Evolutionary conservation across 2,329 filamentous ascomycete genomes (phyloP).

Genomic region (Arachnopeziza araneosa): DNA sequence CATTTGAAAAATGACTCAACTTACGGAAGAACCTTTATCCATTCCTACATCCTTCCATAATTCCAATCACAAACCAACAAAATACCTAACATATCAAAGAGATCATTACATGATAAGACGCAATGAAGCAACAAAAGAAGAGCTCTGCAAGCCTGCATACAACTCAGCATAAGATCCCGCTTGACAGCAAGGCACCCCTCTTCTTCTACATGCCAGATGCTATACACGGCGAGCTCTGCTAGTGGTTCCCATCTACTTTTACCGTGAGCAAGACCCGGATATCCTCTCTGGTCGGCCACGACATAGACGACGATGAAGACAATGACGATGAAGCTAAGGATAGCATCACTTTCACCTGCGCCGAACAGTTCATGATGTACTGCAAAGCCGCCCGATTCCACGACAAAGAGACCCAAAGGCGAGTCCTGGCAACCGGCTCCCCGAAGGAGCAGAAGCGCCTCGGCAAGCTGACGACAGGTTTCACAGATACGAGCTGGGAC

Average conservation of each 20-base stretch:
- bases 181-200: slow-evolving; percentile 1
- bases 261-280: slow-evolving; percentile 13
- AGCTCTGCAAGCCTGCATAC: background rate
- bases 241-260: slow-evolving; percentile 32
- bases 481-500: slow-evolving; percentile 26
- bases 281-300: background rate
- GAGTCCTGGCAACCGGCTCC: slow-evolving; percentile 23
- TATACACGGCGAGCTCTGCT: slow-evolving; percentile 32
- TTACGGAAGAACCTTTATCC: background rate
- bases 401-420: slow-evolving; percentile 24
- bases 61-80: slow-evolving; percentile 2
- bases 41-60: background rate
- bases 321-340: slow-evolving; percentile 11
- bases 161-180: background rate
- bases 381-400: slow-evolving; percentile 35
- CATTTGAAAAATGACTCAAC: slow-evolving; percentile 4
- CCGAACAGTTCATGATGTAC: slow-evolving; percentile 40
- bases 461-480: slow-evolving; percentile 26
- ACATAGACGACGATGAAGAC: slow-evolving; percentile 13
- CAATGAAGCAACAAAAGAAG: slow-evolving; percentile 5
- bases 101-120: slow-evolving; percentile 5
- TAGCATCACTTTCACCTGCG: slow-evolving; percentile 30
- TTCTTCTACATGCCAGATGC: slow-evolving; percentile 32
- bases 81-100: slow-evolving; percentile 4
- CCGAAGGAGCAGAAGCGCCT: slow-evolving; percentile 31